Percentiles rank a stretch among this genome's conserved stretches.
These are phyloP conservation scores for Cercospora sojina DNA, from an alignment of 2,329 filamentous ascomycete genomes.

Conservation along the genomic window DNA sequence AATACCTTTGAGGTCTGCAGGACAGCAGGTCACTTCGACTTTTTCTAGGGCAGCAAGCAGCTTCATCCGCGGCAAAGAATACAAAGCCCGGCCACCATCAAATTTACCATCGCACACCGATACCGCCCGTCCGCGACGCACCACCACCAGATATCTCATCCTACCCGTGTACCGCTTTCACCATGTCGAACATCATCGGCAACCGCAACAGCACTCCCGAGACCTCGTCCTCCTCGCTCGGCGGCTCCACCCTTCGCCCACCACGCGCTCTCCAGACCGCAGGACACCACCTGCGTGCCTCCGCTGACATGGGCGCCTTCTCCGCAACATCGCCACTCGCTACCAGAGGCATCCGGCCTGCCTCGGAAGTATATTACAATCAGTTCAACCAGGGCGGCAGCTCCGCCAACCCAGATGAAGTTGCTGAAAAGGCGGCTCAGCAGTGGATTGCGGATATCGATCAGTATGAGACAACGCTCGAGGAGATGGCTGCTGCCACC, in stretches of 20 bases:
- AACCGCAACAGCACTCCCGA: constrained; percentile 98
- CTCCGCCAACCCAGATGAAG: constrained; percentile 73
- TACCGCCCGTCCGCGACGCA: constrained; percentile 11
- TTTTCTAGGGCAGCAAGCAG: constrained; percentile 12
- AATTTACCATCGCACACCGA: constrained; percentile 14
- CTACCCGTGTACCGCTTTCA: constrained; percentile 22
- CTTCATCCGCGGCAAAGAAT: constrained; percentile 6
- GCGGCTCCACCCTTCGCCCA: constrained; percentile 71
- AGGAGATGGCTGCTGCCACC: constrained; percentile 99
- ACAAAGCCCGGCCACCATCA: not conserved
- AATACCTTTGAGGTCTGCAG: constrained; percentile 79
- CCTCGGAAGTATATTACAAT: constrained; percentile 89
- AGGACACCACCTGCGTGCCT: constrained; percentile 85
- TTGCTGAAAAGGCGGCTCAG: constrained; percentile 88
- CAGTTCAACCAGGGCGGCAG: constrained; percentile 67
- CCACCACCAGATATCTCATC: constrained; percentile 4
- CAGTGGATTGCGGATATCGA: constrained; percentile 99
- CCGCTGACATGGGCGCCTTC: constrained; percentile 91
- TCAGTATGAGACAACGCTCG: constrained; percentile 96
- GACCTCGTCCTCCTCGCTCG: constrained; percentile 74
- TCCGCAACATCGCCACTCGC: constrained; percentile 62
- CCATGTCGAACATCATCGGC: constrained; percentile 52
- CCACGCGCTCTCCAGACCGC: constrained; percentile 62
- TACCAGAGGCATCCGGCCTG: constrained; percentile 80
- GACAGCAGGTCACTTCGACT: constrained; percentile 69